These are phyloP conservation scores for Nothomitra cinnamomea DNA, from an alignment of 2,329 filamentous ascomycete species.

Conservation along the genomic window DNA sequence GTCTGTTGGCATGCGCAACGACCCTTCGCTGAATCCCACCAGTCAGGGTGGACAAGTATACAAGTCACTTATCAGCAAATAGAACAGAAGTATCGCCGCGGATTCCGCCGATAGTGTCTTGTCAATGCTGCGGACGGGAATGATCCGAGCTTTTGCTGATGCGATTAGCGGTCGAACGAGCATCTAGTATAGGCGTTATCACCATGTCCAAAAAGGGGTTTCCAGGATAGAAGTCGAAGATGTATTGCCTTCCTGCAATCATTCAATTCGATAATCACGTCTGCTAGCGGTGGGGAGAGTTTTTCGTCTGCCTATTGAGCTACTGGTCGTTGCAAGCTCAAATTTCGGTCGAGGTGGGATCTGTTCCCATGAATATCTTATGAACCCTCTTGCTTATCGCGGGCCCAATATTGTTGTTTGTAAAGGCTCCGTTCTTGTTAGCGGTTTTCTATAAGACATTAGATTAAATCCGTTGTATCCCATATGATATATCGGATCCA, in stretches of 20 bases:
- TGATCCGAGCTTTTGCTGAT: not conserved
- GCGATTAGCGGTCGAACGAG: not conserved
- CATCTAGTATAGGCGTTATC: not conserved
- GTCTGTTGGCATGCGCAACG: not conserved
- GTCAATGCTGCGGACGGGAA: not conserved
- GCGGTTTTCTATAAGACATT: conserved; percentile 24
- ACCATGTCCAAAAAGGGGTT: not conserved
- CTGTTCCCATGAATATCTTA: conserved; percentile 30
- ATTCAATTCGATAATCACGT: not conserved
- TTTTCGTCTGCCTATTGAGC: too few relatives aligned
- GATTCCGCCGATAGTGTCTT: not conserved
- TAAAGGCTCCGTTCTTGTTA: conserved; percentile 28
- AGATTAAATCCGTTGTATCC: not conserved
- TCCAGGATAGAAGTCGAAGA: not conserved
- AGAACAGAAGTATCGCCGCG: not conserved
- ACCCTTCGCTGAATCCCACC: not conserved
- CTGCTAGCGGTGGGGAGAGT: not conserved
- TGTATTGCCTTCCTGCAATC: not conserved
- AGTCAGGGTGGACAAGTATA: conserved; percentile 1
- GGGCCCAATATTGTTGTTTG: conserved; percentile 29
- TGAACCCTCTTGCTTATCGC: conserved; percentile 29
- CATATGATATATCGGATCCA: not conserved
- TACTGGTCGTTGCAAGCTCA: conserved; percentile 3
- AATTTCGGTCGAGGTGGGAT: conserved; percentile 26
- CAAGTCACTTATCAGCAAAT: conserved; percentile 2